phyloP scores from a whole-genome alignment of 2,329 filamentous ascomycete species.

The Amesomyces nigricolor region DNA sequence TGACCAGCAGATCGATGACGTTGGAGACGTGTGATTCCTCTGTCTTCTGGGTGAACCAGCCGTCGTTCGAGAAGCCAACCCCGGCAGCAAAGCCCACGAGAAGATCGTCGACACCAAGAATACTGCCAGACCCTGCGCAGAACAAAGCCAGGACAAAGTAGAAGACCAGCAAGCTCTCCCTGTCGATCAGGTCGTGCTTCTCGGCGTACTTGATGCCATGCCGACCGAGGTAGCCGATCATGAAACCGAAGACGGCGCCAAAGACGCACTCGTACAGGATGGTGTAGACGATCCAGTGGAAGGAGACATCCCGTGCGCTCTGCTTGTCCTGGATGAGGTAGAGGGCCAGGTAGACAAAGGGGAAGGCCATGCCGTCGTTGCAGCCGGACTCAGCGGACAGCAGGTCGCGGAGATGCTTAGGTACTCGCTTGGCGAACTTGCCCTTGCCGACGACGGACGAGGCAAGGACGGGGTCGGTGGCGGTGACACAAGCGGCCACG shows the following conservation, averaged over 20 bases:
- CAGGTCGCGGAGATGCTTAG: constrained; percentile 92
- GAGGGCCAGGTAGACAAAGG: constrained; percentile 87
- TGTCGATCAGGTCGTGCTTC: constrained; percentile 77
- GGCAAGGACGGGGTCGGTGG: constrained; percentile 92
- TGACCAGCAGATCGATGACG: constrained; percentile 95
- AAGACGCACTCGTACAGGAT: constrained; percentile 95
- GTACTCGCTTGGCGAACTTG: constrained; percentile 95
- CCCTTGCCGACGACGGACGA: constrained; percentile 98
- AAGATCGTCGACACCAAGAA: constrained; percentile 87
- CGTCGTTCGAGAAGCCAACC: constrained; percentile 98
- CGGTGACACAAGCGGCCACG: constrained; percentile 88
- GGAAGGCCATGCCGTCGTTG: constrained; percentile 99
- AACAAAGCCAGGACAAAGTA: constrained; percentile 97
- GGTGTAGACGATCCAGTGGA: constrained; percentile 84
- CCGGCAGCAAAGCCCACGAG: constrained; percentile 91
- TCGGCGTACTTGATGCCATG: constrained; percentile 88
- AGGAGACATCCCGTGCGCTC: constrained; percentile 61
- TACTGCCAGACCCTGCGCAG: constrained; percentile 86
- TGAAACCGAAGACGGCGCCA: constrained; percentile 81
- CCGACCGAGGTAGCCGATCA: constrained; percentile 81
- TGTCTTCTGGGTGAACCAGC: constrained; percentile 97
- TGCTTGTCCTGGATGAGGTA: constrained; percentile 82
- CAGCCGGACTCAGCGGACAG: constrained; percentile 95
- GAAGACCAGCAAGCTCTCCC: constrained; percentile 96
- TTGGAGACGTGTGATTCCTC: constrained; percentile 98